Base-by-base conservation (phyloP, 495 filamentous ascomycete species). In the Penicillium atrosanguineum region DNA sequence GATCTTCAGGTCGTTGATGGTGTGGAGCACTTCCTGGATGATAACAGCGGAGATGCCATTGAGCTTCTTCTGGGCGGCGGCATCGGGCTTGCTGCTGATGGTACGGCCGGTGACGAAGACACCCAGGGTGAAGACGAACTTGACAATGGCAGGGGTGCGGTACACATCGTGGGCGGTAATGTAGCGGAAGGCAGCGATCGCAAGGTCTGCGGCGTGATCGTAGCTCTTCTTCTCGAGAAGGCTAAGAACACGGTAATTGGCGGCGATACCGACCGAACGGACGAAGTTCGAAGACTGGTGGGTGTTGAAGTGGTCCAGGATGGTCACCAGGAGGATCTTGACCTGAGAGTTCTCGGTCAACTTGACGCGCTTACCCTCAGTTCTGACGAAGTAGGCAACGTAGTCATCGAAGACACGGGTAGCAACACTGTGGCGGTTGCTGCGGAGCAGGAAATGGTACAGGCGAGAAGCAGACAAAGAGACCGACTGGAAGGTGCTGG, bases 191-290 rank as follows among this genome's bases (percentile, higher is more conserved):
- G 65, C 47, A 31, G 64, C 59, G 12, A 69, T 46, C 4, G 71
- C 69, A 14, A 72, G 61, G 26, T 72, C 63, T 46, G 46, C 60
- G 9, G 68, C 69, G 11, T 50, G 34, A 4, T 63, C 52, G 48
- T 69, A 70, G 36, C 67, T 46, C 45, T 61, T 56, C 7, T 50
- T 40, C 14, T 57, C 37, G 6, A 74, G 60, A 8, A 72, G 57
- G 46, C 68, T 55, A 1, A 53, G 34, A 14, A 70, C 64, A n/a
- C 60, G 66, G 37, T 59, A 43, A 50, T 70, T 63, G 56, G 59
- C 65, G 31, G 69, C 71, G 48, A 74, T 70, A 41, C 65, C 69
- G 21, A 72, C 61, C 4, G 69, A 74, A 43, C 71, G 69, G 21
- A 74, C 29, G 52, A 72, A 71, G 52, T 67, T 63, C 20, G 62